phyloP scores from a whole-genome alignment of 73 alveolate genomes.

The Paramecium caudatum region DNA sequence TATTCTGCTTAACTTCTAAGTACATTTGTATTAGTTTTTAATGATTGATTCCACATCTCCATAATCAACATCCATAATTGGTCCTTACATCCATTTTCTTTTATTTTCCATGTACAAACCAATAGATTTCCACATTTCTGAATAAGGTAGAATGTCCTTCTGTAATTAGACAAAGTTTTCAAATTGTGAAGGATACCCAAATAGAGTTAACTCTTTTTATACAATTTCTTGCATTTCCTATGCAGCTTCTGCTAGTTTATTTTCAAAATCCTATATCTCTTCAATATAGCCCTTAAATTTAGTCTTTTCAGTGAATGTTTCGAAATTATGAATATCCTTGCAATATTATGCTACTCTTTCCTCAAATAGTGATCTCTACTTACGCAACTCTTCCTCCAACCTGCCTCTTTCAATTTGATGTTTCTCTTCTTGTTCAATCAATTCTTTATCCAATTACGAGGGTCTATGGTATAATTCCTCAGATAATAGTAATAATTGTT shows the following conservation, averaged over 20 bases:
- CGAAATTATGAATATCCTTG: constrained; percentile 65
- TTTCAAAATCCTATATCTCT: constrained; percentile 76
- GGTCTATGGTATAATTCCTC: constrained; percentile 73
- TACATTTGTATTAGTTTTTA: constrained; percentile 44
- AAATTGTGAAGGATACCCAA: constrained; percentile 64
- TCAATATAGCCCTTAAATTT: constrained; percentile 54
- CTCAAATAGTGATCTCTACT: constrained; percentile 69
- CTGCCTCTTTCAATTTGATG: constrained; percentile 63
- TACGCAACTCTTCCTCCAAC: constrained; percentile 67
- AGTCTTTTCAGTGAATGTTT: constrained; percentile 67
- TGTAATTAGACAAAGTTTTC: constrained; percentile 55
- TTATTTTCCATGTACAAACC: constrained; percentile 73
- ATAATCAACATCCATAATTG: constrained; percentile 74
- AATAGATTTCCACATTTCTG: constrained; percentile 73
- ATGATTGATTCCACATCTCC: constrained; percentile 76
- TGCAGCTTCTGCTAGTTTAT: constrained; percentile 50
- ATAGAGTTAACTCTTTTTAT: constrained; percentile 60
- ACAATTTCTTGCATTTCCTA: constrained; percentile 68
- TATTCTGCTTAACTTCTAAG: constrained; percentile 7
- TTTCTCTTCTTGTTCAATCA: constrained; percentile 72
- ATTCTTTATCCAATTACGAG: constrained; percentile 62
- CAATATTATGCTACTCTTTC: constrained; percentile 56
- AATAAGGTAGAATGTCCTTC: constrained; percentile 61
- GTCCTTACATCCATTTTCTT: constrained; percentile 71
- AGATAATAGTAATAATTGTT: constrained; percentile 29